Base-by-base conservation (phyloP, 2,329 filamentous ascomycete genomes). In the Phaeoacremonium minimum region DNA sequence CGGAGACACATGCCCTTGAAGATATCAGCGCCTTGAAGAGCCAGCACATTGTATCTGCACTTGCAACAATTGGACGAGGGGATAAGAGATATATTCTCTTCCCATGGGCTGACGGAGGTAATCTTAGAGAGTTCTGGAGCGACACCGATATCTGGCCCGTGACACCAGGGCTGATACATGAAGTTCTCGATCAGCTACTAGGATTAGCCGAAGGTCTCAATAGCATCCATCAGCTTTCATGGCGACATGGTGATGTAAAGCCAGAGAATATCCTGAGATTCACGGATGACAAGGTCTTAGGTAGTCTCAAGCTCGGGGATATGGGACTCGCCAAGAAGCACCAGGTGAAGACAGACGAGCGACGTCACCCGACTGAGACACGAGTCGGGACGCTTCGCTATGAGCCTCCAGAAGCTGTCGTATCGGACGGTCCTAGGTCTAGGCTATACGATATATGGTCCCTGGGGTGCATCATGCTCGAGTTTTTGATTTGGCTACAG, bases 401-500 rank as follows among this genome's bases (percentile, higher is more conserved):
- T 6, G 33, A 40, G 12, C 33, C 38, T 4, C 38, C 38, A 5
- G 38, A 40, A 15, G 18, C 36, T 6, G 7, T 2, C 5, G 18
- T 14, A 14, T 13, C 7, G 4, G 12, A n/a, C n/a, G 20, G n/a
- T 8, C 8, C 20, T 4, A 22, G 30, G 7, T 53, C 55, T 0
- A 44, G 53, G 0, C 39, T 39, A 0, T 59, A 55, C 11, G 56
- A 59, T 6, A 43, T 49, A 4, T 60, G 56, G 56, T 55, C 53
- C 0, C 44, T 58, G 32, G 56, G 56, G 0, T 57, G 53, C 17
- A 48, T 60, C 6, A 44, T 46, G 0, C 37, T 60, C 1, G 55
- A 59, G 33, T 50, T 49, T 2, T 15, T 50, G 3, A 45, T 55
- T 5, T 60, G 56, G 56, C 26, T 58, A 0, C 35, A 57, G 0